Evolutionary conservation across 768 basidiomycete species (phyloP).

Genomic region (Calvatia gigantea): DNA sequence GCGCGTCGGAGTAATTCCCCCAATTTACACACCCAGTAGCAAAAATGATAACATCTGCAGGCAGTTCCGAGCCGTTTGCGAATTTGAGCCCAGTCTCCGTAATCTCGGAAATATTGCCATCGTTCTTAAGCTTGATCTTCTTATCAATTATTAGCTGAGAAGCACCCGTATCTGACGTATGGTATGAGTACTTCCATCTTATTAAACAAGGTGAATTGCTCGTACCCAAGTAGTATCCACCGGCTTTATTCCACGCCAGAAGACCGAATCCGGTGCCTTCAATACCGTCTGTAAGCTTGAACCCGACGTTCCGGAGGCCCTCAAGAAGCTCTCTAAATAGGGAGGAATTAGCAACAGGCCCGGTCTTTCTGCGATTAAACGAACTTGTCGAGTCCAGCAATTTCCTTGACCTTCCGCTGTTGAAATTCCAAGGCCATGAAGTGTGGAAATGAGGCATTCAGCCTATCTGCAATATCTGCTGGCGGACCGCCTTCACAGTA

Average conservation of each 20-base stretch:
- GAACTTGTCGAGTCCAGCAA: conserved; percentile 35
- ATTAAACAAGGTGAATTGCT: background rate
- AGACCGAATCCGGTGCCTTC: conserved; percentile 34
- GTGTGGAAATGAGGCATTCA: conserved; percentile 46
- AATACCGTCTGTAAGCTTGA: conserved; percentile 38
- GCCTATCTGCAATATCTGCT: conserved; percentile 45
- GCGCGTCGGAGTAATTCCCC: background rate
- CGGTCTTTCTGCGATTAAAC: background rate
- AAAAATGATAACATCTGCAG: conserved; percentile 55
- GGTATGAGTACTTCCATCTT: background rate
- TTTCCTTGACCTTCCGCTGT: conserved; percentile 17
- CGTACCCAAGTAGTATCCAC: conserved; percentile 38
- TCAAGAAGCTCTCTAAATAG: conserved; percentile 30
- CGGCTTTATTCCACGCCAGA: conserved; percentile 27
- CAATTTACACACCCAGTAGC: conserved; percentile 46
- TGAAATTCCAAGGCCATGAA: conserved; percentile 19
- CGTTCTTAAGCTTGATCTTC: conserved; percentile 71
- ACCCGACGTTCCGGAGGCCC: conserved; percentile 40
- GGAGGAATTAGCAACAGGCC: background rate
- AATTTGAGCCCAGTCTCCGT: conserved; percentile 43
- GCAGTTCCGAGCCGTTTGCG: conserved; percentile 41
- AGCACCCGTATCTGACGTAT: conserved; percentile 48
- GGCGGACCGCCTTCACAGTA: conserved; percentile 51
- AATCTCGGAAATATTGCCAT: conserved; percentile 43
- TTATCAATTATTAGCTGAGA: conserved; percentile 60